Conservation (phyloP, 2,329 filamentous ascomycete species). For the Diaporthe velutina region DNA sequence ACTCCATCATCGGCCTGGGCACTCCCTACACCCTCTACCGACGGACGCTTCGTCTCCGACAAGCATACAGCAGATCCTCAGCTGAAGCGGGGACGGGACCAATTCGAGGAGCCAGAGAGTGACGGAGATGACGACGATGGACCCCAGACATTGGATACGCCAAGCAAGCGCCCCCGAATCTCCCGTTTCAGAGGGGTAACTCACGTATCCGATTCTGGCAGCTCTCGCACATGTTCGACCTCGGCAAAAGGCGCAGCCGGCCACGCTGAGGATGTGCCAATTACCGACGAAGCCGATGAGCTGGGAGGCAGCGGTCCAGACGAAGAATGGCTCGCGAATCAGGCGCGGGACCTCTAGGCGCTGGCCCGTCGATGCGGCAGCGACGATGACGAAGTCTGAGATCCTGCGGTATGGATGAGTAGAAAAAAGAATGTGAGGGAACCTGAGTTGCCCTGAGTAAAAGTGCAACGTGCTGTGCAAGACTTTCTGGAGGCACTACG, state of each 20-base stretch:
- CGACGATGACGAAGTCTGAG: not conserved
- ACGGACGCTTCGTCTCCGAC: not conserved
- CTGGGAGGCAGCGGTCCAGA: not conserved
- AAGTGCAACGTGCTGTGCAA: not conserved
- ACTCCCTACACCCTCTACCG: not conserved
- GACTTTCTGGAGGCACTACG: not conserved
- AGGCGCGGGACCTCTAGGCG: not conserved
- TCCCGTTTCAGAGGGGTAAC: not conserved
- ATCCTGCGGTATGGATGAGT: too few relatives aligned
- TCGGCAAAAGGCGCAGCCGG: not conserved
- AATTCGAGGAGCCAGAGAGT: not conserved
- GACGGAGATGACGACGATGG: not conserved
- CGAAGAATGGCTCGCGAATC: not conserved
- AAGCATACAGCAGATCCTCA: too few relatives aligned
- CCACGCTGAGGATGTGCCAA: fast-evolving
- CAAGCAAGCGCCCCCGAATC: not conserved
- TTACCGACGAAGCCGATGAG: not conserved
- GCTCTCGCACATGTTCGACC: not conserved
- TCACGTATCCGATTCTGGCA: not conserved
- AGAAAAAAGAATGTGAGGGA: too few relatives aligned
- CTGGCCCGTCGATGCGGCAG: too few relatives aligned
- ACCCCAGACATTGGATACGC: not conserved
- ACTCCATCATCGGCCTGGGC: not conserved
- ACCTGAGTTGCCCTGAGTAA: too few relatives aligned
- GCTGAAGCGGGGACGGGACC: not conserved